Percentiles rank a stretch among this genome's conserved stretches.
Conservation (phyloP, 495 filamentous ascomycete species). For the Neurospora cerealis region DNA sequence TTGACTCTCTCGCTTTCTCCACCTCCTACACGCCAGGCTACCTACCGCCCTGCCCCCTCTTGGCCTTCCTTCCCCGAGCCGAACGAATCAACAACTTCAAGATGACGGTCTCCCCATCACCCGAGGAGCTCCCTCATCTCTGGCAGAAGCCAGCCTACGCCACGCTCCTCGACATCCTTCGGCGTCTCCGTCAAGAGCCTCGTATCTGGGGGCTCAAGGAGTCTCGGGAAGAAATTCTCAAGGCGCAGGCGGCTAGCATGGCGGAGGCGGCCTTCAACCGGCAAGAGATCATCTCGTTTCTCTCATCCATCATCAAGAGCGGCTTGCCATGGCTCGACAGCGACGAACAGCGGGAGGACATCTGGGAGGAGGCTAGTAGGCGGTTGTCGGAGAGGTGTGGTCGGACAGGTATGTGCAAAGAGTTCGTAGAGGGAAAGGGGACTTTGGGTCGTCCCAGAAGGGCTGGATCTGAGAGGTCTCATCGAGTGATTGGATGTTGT, state of each 20-base stretch:
- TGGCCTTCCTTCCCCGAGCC: background rate
- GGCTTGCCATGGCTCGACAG: slow-evolving; percentile 63
- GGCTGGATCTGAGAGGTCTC: background rate
- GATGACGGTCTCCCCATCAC: slow-evolving; percentile 2
- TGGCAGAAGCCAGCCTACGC: slow-evolving; percentile 35
- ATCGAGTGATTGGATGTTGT: background rate
- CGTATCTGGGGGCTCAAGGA: slow-evolving; percentile 28
- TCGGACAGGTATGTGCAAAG: slow-evolving; percentile 33
- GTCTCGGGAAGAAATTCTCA: slow-evolving; percentile 19
- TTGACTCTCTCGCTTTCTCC: background rate
- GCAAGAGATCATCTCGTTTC: slow-evolving; percentile 45
- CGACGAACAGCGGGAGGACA: slow-evolving; percentile 57
- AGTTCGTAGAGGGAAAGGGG: background rate
- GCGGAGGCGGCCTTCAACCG: slow-evolving; percentile 16
- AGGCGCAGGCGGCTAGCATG: slow-evolving; percentile 14
- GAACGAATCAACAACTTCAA: background rate
- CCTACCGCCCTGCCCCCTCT: background rate
- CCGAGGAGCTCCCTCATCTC: slow-evolving; percentile 28
- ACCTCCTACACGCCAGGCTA: background rate
- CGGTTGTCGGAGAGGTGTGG: slow-evolving; percentile 79
- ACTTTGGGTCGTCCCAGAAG: background rate
- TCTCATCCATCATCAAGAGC: slow-evolving; percentile 69
- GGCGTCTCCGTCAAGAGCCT: slow-evolving; percentile 30
- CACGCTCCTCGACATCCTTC: slow-evolving; percentile 26
- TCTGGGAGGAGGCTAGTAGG: slow-evolving; percentile 72